Evolutionary conservation across 1,139 yeast species (phyloP).

Genomic region (Sugiyamaella sp.): DNA sequence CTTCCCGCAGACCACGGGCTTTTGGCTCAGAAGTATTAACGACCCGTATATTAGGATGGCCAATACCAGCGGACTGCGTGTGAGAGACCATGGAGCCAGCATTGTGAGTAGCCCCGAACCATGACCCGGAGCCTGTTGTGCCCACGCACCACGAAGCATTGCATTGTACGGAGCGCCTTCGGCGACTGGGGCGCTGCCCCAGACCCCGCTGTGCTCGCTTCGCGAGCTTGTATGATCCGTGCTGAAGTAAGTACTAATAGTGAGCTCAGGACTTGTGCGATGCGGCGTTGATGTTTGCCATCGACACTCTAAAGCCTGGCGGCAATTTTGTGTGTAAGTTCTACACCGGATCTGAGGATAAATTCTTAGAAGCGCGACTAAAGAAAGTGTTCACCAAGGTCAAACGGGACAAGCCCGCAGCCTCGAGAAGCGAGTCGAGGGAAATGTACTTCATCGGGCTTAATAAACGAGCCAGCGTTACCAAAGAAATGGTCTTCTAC

Average conservation of each 20-base stretch:
- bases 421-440: constrained; percentile 61
- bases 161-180: neutral
- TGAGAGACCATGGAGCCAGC: constrained; percentile 63
- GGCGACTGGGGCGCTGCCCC: neutral
- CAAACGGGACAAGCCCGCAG: constrained; percentile 57
- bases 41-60: constrained; percentile 78
- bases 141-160: too few relatives aligned
- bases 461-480: constrained; percentile 51
- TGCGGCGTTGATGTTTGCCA: constrained; percentile 78
- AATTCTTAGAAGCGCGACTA: constrained; percentile 58
- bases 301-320: constrained; percentile 64
- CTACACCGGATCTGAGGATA: constrained; percentile 70
- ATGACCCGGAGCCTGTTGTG: too few relatives aligned
- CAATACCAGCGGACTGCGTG: constrained; percentile 65
- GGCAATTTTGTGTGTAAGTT: constrained; percentile 80
- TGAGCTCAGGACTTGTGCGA: constrained; percentile 86
- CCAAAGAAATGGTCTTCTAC: constrained; percentile 50
- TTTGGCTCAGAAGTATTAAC: constrained; percentile 73
- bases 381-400: constrained; percentile 62
- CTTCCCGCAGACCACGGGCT: constrained; percentile 63
- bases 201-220: too few relatives aligned
- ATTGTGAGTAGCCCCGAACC: constrained; percentile 47
- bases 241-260: too few relatives aligned
- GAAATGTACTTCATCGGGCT: constrained; percentile 76
- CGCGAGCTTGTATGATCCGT: too few relatives aligned